A percentile compares a stretch with the other conserved stretches of the same genome.
phyloP scores from a whole-genome alignment of 306 rosid genomes.

The Calophaca sinica region DNA sequence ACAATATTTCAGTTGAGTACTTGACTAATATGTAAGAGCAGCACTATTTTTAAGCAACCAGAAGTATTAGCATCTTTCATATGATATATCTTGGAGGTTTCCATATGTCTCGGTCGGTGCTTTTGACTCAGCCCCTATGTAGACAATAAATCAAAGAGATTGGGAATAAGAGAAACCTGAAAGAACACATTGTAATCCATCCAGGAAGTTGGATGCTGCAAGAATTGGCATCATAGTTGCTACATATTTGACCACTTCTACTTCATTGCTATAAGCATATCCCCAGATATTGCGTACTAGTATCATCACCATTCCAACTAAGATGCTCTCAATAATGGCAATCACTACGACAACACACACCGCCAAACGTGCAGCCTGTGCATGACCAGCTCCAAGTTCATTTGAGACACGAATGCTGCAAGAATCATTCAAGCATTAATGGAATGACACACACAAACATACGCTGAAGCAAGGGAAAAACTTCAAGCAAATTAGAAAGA shows the following conservation, averaged over 20 bases:
- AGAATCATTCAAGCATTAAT: constrained; percentile 15
- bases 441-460: neutral
- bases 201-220: constrained; percentile 68
- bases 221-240: constrained; percentile 75
- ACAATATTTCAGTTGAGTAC: too few relatives aligned
- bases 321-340: constrained; percentile 39
- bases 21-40: neutral
- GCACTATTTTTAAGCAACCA: neutral
- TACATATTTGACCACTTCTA: constrained; percentile 65
- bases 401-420: constrained; percentile 62
- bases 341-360: constrained; percentile 46
- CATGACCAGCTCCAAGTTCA: constrained; percentile 56
- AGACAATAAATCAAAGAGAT: neutral
- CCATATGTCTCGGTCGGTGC: neutral
- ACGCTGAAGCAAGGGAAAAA: neutral
- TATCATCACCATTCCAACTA: constrained; percentile 60
- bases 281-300: constrained; percentile 78
- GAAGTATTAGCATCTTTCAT: neutral
- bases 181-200: constrained; percentile 79
- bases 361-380: constrained; percentile 47
- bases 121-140: neutral
- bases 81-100: neutral
- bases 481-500: neutral
- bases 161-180: constrained; percentile 55
- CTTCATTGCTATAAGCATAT: constrained; percentile 66